Percentiles rank a stretch among this genome's conserved stretches.
Evolutionary conservation across 1,284 basidiomycete species (phyloP).

Genomic region (Heterobasidion parviporum): DNA sequence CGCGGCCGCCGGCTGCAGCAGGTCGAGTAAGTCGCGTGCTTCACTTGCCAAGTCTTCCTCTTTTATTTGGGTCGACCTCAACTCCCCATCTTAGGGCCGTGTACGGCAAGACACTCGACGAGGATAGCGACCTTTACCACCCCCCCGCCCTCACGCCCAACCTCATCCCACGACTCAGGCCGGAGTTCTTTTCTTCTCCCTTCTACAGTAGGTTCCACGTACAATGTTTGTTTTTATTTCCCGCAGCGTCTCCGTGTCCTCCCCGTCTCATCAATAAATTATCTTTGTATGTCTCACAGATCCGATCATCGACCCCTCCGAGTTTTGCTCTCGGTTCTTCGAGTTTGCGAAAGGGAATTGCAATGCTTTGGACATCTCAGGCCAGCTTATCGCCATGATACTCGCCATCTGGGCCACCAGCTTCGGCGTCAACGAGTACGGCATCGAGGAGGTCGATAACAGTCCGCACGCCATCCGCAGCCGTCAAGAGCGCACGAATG

Average conservation of each 20-base stretch:
- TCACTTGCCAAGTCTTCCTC: neutral
- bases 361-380: conserved; percentile 48
- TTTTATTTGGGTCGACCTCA: conserved; percentile 4
- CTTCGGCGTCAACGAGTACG: conserved; percentile 77
- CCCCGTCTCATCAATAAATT: conserved; percentile 10
- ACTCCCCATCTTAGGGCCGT: conserved; percentile 22
- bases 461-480: conserved; percentile 20
- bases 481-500: conserved; percentile 32
- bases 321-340: conserved; percentile 65
- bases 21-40: conserved; percentile 41
- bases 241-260: conserved; percentile 13
- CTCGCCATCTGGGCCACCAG: conserved; percentile 82
- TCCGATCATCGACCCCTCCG: conserved; percentile 64
- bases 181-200: conserved; percentile 72
- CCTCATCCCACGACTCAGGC: conserved; percentile 62
- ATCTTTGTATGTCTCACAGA: conserved; percentile 29
- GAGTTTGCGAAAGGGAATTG: conserved; percentile 51
- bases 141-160: conserved; percentile 24
- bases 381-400: conserved; percentile 57
- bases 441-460: conserved; percentile 34
- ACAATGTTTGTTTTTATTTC: conserved; percentile 50
- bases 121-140: conserved; percentile 27
- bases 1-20: conserved; percentile 80
- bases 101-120: conserved; percentile 38
- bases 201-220: conserved; percentile 79